Base-by-base conservation (phyloP, 805 yeast genomes). In the Isabelozyma gotoi region DNA sequence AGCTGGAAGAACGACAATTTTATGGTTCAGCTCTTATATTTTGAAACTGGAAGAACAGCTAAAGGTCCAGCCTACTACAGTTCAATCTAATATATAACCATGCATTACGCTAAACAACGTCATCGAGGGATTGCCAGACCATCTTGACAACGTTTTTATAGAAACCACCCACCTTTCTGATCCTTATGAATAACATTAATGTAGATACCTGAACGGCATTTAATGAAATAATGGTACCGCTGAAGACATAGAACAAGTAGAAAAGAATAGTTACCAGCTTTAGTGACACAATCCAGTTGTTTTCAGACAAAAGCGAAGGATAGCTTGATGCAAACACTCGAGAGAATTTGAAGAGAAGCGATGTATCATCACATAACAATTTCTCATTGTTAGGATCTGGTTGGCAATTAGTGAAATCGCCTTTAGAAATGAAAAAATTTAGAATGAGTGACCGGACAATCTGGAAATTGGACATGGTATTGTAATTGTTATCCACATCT, bases 261-360 rank as follows among this genome's bases (percentile, higher is more conserved):
- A 50, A 19, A n/a, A 45, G 7, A 6, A 51, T 15, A 1, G 56
- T 38, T 2, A 46, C 37, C 18, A 51, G 18, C 19, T 40, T 38
- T 15, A 45, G 27, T 37, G 43, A 31, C 20, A 19, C 36, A 14
- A 34, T 7, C 20, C 20, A 34, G 19, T 34, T 16, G 36, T 6
- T 34, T 10, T 15, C 5, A 15, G 19, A 12, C 6, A 19, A 4
- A 20, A 17, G 24, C 19, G 10, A n/a, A 16, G 33, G 41, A 24
- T 20, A 33, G 15, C 39, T 19, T 19, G 19, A 6, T 32, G 45
- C 39, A 57, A 24, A 27, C 2, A 59, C 51, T 8, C 45, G 37
- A 8, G 51, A 33, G 24, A 58, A 55, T 42, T 54, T 59, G 44
- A 53, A 50, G 19, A 57, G 47, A 19, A 57, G 41, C 4, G 51